These are phyloP conservation scores for Apiospora marii DNA, from an alignment of 2,329 filamentous ascomycete genomes.

Conservation along the genomic window DNA sequence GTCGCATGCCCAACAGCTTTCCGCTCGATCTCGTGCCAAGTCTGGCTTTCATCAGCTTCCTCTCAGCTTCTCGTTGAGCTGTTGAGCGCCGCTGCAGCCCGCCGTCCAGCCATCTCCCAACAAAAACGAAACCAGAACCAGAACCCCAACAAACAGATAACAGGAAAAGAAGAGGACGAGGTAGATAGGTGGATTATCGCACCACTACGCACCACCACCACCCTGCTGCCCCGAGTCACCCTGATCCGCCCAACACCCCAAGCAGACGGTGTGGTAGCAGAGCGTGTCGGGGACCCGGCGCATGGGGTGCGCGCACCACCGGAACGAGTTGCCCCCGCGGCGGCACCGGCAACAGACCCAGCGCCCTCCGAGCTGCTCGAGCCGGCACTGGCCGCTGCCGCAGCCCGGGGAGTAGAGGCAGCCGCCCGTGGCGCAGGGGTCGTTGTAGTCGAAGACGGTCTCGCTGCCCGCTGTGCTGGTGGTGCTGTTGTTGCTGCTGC, in stretches of 20 bases:
- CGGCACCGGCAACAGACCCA: constrained; percentile 61
- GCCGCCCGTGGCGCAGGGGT: constrained; percentile 54
- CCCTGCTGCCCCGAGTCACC: background rate
- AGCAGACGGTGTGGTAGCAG: constrained; percentile 61
- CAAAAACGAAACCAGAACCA: background rate
- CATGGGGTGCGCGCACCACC: constrained; percentile 55
- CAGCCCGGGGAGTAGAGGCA: constrained; percentile 57
- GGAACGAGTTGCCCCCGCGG: constrained; percentile 53
- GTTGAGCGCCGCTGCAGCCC: background rate
- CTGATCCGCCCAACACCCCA: constrained; percentile 48
- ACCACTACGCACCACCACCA: background rate
- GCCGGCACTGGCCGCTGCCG: constrained; percentile 55
- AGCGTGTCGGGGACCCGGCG: constrained; percentile 56
- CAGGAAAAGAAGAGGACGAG: background rate
- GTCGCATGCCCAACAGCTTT: background rate
- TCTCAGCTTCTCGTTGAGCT: background rate
- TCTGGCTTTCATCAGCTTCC: background rate
- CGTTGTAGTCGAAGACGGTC: constrained; percentile 43
- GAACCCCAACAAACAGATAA: background rate
- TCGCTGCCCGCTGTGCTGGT: background rate
- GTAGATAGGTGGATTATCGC: no score
- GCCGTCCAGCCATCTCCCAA: background rate
- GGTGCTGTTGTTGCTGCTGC: background rate
- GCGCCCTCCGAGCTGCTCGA: constrained; percentile 55
- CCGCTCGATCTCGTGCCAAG: background rate